Evolutionary conservation across 148 eudicot species (phyloP).

Genomic region (Chenopodium berlandieri): DNA sequence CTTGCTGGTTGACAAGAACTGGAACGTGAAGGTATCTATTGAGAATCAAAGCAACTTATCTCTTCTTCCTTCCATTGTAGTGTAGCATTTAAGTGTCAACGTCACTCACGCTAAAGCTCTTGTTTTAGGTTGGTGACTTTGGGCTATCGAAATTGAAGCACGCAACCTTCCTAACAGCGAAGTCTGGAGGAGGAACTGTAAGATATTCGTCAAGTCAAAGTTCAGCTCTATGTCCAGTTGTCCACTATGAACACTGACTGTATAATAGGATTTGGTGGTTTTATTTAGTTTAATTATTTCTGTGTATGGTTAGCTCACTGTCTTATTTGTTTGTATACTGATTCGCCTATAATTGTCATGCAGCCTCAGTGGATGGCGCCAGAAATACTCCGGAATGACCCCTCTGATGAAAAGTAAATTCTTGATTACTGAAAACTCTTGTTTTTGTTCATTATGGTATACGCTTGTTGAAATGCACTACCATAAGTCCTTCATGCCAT

Average conservation of each 20-base stretch:
- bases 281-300: neutral
- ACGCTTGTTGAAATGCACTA: neutral
- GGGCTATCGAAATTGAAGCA: slow-evolving; percentile 77
- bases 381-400: slow-evolving; percentile 83
- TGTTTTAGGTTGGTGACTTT: slow-evolving; percentile 82
- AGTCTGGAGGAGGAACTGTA: slow-evolving; percentile 90
- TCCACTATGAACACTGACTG: neutral
- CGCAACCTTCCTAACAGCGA: slow-evolving; percentile 70
- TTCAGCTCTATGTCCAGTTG: neutral
- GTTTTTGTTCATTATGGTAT: neutral
- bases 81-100: neutral
- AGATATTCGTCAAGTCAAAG: slow-evolving; percentile 8
- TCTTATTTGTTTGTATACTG: neutral
- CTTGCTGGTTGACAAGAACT: slow-evolving; percentile 77
- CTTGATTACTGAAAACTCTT: neutral
- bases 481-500: neutral
- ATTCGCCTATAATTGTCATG: slow-evolving; percentile 17
- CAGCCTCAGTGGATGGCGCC: slow-evolving; percentile 99
- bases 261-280: neutral
- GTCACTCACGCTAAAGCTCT: neutral
- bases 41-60: neutral
- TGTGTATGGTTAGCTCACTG: neutral
- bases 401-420: slow-evolving; percentile 48
- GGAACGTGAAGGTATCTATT: slow-evolving; percentile 72
- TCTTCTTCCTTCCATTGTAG: no score